Evolutionary conservation across 2,329 filamentous ascomycete species (phyloP).

Genomic region (Alternaria conjuncta): DNA sequence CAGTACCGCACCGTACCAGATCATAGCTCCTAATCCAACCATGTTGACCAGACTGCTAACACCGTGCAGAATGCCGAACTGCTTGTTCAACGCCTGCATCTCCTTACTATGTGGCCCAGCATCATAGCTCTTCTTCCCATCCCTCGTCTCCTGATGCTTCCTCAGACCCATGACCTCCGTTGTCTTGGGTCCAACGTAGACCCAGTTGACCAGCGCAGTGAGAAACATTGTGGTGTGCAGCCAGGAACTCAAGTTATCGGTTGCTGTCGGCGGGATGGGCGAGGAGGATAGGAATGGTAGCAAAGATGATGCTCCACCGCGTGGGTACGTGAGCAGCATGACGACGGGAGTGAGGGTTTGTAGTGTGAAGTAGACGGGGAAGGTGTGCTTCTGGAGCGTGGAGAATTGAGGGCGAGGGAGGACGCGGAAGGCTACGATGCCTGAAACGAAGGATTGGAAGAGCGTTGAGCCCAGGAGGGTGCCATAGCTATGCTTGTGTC

Average conservation of each 20-base stretch:
- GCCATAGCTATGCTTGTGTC: conserved; percentile 69
- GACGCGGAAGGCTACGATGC: conserved; percentile 76
- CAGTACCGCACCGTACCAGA: conserved; percentile 81
- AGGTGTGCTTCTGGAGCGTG: conserved; percentile 75
- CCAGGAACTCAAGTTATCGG: conserved; percentile 41
- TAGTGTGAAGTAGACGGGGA: conserved; percentile 87
- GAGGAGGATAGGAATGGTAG: conserved; percentile 10
- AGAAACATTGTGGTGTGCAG: conserved; percentile 74
- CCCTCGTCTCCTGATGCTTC: conserved; percentile 83
- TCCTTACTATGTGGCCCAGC: conserved; percentile 79
- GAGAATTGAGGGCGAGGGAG: conserved; percentile 83
- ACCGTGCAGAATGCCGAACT: conserved; percentile 80
- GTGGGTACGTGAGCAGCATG: conserved; percentile 79
- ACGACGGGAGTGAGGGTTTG: conserved; percentile 77
- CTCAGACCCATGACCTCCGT: conserved; percentile 75
- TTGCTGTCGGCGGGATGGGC: conserved; percentile 4
- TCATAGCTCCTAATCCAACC: conserved; percentile 68
- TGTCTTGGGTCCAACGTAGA: conserved; percentile 76
- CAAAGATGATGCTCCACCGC: conserved; percentile 19
- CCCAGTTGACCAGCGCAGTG: conserved; percentile 73
- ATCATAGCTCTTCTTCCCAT: conserved; percentile 88
- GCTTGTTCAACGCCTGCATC: conserved; percentile 66
- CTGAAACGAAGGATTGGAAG: conserved; percentile 82
- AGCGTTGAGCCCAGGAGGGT: conserved; percentile 85
- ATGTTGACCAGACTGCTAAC: conserved; percentile 82